phyloP scores from a whole-genome alignment of 768 basidiomycete genomes.

The Phaeotremella skinneri region DNA sequence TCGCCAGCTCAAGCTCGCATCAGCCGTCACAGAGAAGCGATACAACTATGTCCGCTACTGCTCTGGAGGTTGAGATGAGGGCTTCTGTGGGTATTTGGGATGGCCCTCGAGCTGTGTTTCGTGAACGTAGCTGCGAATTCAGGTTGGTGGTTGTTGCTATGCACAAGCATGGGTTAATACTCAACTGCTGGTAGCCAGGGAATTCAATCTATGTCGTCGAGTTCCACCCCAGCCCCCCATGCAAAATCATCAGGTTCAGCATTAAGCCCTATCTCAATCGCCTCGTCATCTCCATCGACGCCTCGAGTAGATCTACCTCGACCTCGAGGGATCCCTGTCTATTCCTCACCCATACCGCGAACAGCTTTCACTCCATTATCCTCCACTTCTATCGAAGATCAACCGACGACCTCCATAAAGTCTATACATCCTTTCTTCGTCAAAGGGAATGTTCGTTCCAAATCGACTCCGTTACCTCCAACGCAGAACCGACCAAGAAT shows the following conservation, averaged over 20 bases:
- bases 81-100: neutral
- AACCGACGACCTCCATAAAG: neutral
- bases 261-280: conserved; percentile 24
- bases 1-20: neutral
- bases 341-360: conserved; percentile 18
- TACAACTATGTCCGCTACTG: neutral
- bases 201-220: neutral
- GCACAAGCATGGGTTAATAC: neutral
- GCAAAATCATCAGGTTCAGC: neutral
- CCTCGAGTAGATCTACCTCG: conserved; percentile 14
- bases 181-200: neutral
- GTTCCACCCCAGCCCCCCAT: neutral
- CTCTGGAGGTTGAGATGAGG: neutral
- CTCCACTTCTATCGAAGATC: conserved; percentile 2
- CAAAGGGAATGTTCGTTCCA: neutral
- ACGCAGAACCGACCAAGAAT: conserved; percentile 25
- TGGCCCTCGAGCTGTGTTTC: neutral
- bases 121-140: neutral
- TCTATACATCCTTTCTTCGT: conserved; percentile 47
- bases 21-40: too few species aligned
- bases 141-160: neutral
- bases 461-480: conserved; percentile 15
- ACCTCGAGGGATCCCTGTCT: conserved; percentile 27
- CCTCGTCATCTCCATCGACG: conserved; percentile 21
- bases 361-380: conserved; percentile 32